Evolutionary conservation across 2,329 filamentous ascomycete species (phyloP), one percentile per base, ranked within the genome.

Genomic region (Pseudocercospora eumusae): DNA sequence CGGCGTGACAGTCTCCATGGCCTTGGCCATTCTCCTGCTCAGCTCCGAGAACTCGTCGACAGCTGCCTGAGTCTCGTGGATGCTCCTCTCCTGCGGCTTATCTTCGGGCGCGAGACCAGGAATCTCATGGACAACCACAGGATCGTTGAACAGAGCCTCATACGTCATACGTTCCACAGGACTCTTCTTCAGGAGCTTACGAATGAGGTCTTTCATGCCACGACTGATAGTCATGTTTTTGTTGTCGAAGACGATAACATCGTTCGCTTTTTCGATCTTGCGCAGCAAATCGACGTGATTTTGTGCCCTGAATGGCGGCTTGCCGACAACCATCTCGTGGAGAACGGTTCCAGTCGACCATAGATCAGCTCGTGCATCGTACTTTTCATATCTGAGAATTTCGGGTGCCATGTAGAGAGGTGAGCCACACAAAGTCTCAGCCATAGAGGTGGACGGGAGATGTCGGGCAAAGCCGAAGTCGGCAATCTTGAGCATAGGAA

Each of bases 401-500:
- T 99, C 95, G 3, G 95, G 95, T 0, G 95, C 95, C 95, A 99
- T 99, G 79, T 99, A 99, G 25, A 99, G 81, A 9, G 95, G 95
- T 11, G 95, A 98, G 18, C 95, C 95, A 76, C 95, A 99, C 0
- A 99, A 85, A 0, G 95, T 99, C 75, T 99, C 95, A 10, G 95
- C 95, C 66, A 99, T 83, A 4, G 93, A 93, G 0, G 93, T 96
- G 7, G 91, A 88, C 1, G 95, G 93, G 54, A 99, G 80, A 59
- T 96, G 92, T 60, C 95, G 88, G 60, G 95, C 95, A 75, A 99
- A 99, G n/a, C 95, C 95, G 74, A 99, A 99, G 79, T 99, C 95
- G 61, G 95, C 95, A 70, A 99, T 88, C 79, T 99, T 99, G 63
- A 99, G 85, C 89, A 98, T 96, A 4, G 95, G 95, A 45, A 99